Evolutionary conservation across 2,329 filamentous ascomycete genomes (phyloP).

Genomic region (Phoma sp.): DNA sequence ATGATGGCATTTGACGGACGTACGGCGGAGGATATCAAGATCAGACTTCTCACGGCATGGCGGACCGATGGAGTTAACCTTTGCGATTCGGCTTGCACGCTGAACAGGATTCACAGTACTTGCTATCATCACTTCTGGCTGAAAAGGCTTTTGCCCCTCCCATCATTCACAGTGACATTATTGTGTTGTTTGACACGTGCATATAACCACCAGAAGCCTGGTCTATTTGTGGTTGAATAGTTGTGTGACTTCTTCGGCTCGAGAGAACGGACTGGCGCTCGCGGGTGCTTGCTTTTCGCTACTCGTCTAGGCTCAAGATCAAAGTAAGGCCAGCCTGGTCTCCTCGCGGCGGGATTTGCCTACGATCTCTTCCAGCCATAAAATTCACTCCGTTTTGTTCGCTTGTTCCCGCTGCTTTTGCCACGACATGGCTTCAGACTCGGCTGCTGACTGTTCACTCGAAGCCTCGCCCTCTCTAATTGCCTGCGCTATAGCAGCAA

Average conservation of each 20-base stretch:
- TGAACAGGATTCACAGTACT: constrained; percentile 42
- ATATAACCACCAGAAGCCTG: neutral
- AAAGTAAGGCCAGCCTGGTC: neutral
- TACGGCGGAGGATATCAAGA: constrained; percentile 29
- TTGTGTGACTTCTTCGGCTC: neutral
- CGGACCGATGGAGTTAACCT: constrained; percentile 36
- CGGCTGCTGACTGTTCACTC: neutral
- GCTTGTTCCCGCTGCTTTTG: neutral
- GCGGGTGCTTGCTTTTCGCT: neutral
- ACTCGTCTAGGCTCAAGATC: neutral
- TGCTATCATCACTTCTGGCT: constrained; percentile 41
- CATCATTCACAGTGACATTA: neutral
- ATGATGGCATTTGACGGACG: constrained; percentile 29
- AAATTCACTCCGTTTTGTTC: neutral
- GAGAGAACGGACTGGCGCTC: neutral
- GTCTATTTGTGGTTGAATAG: neutral
- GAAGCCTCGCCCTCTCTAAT: constrained; percentile 19
- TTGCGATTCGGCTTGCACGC: constrained; percentile 39
- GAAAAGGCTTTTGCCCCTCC: constrained; percentile 29
- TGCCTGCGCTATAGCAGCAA: constrained; percentile 20
- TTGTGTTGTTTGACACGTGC: neutral
- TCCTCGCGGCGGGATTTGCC: neutral
- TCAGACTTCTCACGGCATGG: constrained; percentile 36
- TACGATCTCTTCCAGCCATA: constrained; percentile 1
- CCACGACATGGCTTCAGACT: neutral